These are phyloP conservation scores for Themeda triandra DNA, from an alignment of 176 grass and related monocot species.

Conservation along the genomic window DNA sequence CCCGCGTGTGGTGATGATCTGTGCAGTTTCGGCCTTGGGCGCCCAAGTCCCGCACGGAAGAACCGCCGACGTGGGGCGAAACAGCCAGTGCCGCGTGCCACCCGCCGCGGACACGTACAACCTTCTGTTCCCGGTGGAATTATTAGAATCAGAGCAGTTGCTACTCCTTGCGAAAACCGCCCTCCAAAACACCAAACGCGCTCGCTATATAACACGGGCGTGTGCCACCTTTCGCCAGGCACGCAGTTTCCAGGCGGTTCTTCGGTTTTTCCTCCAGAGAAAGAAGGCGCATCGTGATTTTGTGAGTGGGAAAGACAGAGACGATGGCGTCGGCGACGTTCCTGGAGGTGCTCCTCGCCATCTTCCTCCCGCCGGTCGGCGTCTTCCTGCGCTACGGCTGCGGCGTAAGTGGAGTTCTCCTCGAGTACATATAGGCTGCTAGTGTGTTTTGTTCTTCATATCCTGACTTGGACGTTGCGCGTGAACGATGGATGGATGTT, in stretches of 20 bases:
- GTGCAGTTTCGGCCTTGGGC: background rate
- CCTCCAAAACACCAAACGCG: background rate
- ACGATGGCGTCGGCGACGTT: conserved; percentile 81
- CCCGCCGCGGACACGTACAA: background rate
- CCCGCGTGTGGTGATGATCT: background rate
- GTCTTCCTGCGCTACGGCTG: conserved; percentile 91
- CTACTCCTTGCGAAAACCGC: background rate
- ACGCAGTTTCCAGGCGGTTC: background rate
- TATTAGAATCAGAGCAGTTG: background rate
- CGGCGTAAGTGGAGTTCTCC: conserved; percentile 42
- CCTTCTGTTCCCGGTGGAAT: background rate
- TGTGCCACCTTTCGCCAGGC: background rate
- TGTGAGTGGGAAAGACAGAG: background rate
- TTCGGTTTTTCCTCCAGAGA: background rate
- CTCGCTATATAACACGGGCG: conserved; percentile 3
- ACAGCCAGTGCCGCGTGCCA: background rate
- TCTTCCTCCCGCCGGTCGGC: conserved; percentile 85
- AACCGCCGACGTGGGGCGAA: conserved; percentile 11
- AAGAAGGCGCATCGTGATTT: background rate
- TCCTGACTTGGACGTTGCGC: background rate
- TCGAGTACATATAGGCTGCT: background rate
- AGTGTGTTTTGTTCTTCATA: background rate
- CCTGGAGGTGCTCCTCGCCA: conserved; percentile 84
- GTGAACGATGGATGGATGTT: too few relatives aligned
- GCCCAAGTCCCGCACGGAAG: background rate